These are phyloP conservation scores for Primulina huaijiensis DNA, from an alignment of 257 asterid genomes.

Conservation along the genomic window DNA sequence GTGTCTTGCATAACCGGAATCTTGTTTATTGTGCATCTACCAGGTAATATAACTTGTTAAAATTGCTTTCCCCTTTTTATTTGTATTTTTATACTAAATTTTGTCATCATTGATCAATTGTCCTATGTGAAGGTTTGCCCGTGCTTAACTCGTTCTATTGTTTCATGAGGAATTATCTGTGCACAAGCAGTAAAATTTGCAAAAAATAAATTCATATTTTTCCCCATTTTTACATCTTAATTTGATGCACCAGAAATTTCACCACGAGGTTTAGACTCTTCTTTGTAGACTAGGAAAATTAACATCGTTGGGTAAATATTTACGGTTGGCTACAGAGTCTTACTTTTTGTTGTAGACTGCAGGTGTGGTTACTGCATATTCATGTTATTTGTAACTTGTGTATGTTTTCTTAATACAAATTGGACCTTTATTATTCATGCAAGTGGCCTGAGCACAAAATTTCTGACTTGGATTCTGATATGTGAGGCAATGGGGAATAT, in stretches of 20 bases:
- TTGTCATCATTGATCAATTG: not conserved
- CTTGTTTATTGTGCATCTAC: slow-evolving; percentile 98
- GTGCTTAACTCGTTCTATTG: slow-evolving; percentile 2
- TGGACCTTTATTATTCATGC: slow-evolving; percentile 5
- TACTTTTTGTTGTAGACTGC: not conserved
- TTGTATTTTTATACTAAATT: not conserved
- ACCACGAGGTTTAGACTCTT: not conserved
- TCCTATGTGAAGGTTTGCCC: not conserved
- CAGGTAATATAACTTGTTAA: slow-evolving; percentile 45
- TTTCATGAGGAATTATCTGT: not conserved
- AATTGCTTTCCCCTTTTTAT: slow-evolving; percentile 7
- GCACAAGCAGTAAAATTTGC: not conserved
- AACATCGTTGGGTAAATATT: not conserved
- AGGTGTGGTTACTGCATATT: not conserved
- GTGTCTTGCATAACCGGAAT: slow-evolving; percentile 83
- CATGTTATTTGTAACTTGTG: not conserved
- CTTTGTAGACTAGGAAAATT: not conserved
- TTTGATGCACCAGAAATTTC: not conserved
- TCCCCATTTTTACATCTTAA: not conserved
- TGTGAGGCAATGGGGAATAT: slow-evolving; percentile 1
- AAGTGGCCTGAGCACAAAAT: not conserved
- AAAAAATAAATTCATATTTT: not conserved
- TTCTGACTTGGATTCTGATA: not conserved
- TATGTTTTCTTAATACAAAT: not conserved
- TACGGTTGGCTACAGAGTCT: not conserved